phyloP scores from a whole-genome alignment of 176 grass and related monocot species.

The Luzula sylvatica region DNA sequence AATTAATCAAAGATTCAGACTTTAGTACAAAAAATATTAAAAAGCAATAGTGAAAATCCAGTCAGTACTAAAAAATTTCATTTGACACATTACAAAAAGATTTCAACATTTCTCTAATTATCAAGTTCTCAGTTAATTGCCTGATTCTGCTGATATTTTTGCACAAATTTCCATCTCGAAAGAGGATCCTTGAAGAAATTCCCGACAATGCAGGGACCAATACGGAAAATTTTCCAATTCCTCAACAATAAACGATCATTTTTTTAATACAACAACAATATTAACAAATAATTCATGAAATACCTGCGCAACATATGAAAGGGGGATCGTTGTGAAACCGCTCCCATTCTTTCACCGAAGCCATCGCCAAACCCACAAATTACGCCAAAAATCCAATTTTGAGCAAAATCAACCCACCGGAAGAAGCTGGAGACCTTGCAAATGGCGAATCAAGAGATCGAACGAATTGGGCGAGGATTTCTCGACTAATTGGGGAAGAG shows the following conservation, averaged over 20 bases:
- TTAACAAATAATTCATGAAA: not conserved
- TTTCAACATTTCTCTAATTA: not conserved
- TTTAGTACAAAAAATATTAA: not conserved
- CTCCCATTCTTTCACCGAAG: constrained; percentile 14
- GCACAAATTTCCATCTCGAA: not conserved
- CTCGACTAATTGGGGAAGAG: not conserved
- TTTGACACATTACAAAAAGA: not conserved
- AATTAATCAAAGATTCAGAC: not conserved
- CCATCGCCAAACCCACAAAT: constrained; percentile 2
- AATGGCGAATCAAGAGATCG: not conserved
- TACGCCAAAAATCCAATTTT: not conserved
- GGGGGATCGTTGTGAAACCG: constrained; percentile 18
- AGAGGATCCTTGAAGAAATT: not conserved
- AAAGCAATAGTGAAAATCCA: not conserved
- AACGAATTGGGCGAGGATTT: not conserved
- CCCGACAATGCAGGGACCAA: not conserved
- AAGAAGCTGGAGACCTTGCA: not conserved
- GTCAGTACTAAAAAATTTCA: not conserved
- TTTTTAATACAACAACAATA: no score
- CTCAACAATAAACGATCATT: not conserved
- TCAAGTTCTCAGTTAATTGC: not conserved
- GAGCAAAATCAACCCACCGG: not conserved
- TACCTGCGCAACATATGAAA: constrained; percentile 17
- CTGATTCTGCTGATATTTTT: not conserved
- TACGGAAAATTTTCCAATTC: not conserved